phyloP scores from a whole-genome alignment of 2,329 filamentous ascomycete genomes.

The Chaetoscypha palmicola region DNA sequence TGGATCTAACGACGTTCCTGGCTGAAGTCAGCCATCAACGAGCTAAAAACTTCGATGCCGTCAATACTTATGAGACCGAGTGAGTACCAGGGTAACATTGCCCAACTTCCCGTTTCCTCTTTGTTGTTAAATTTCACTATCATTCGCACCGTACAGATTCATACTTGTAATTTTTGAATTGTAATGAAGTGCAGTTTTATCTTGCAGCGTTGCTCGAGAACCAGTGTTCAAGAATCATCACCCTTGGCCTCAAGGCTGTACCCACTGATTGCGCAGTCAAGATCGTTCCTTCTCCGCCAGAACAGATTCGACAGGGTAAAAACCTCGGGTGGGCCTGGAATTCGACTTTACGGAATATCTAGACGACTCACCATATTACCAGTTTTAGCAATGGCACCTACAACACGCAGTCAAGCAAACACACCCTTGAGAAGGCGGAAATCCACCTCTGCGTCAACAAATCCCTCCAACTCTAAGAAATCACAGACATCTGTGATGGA shows the following conservation, averaged over 20 bases:
- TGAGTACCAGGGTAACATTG: background rate
- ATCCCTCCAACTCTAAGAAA: too few species aligned
- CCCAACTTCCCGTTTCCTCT: background rate
- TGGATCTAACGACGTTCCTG: too few species aligned
- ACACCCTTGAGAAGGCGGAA: background rate
- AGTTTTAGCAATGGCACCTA: background rate
- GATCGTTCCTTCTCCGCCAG: background rate
- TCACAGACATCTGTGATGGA: background rate
- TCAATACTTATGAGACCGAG: background rate
- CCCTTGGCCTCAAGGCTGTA: background rate
- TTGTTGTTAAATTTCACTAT: background rate
- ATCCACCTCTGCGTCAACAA: background rate
- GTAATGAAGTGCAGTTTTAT: background rate
- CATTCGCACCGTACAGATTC: background rate
- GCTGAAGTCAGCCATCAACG: too few species aligned
- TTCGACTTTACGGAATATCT: background rate
- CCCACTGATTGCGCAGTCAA: background rate
- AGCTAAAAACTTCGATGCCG: background rate
- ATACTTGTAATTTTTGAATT: background rate
- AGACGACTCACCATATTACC: background rate
- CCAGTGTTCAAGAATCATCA: background rate
- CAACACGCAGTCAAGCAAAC: background rate
- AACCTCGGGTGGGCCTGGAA: background rate
- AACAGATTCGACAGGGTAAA: background rate
- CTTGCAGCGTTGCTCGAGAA: background rate